phyloP scores from a whole-genome alignment of 352 stramenopile genomes.

The Globisporangium recalcitrans region DNA sequence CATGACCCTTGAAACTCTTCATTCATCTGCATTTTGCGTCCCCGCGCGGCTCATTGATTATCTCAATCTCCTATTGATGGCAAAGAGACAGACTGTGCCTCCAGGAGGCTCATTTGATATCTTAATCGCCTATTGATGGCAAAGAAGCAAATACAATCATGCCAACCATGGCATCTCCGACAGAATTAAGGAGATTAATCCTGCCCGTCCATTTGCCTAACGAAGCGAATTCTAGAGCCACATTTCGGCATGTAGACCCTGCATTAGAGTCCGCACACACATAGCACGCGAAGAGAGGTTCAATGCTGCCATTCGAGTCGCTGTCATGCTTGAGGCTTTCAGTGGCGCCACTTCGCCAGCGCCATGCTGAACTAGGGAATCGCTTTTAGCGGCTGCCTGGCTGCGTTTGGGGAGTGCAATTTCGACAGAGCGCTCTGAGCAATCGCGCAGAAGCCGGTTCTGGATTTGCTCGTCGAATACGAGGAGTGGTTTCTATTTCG shows the following conservation, averaged over 20 bases:
- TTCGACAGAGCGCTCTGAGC: neutral
- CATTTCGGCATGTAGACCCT: neutral
- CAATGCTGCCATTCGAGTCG: neutral
- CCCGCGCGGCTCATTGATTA: neutral
- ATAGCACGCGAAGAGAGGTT: too few relatives aligned
- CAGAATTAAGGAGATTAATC: neutral
- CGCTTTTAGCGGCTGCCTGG: too few relatives aligned
- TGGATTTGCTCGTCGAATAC: neutral
- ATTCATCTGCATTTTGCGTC: neutral
- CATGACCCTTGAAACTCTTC: neutral
- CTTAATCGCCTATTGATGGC: too few relatives aligned
- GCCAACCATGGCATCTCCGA: neutral
- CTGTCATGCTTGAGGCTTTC: neutral
- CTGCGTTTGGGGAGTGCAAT: too few relatives aligned
- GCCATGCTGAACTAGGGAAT: neutral
- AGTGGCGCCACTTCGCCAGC: neutral
- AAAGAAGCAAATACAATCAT: too few relatives aligned
- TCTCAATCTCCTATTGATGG: neutral
- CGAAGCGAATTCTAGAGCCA: neutral
- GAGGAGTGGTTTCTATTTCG: neutral
- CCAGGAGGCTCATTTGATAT: too few relatives aligned
- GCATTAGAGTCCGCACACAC: too few relatives aligned
- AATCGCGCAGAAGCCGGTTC: neutral
- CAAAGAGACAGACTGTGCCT: too few relatives aligned
- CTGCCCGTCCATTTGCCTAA: neutral